Base-by-base conservation (phyloP, 2,329 filamentous ascomycete species). In the Sphaerulina vaccinii region DNA sequence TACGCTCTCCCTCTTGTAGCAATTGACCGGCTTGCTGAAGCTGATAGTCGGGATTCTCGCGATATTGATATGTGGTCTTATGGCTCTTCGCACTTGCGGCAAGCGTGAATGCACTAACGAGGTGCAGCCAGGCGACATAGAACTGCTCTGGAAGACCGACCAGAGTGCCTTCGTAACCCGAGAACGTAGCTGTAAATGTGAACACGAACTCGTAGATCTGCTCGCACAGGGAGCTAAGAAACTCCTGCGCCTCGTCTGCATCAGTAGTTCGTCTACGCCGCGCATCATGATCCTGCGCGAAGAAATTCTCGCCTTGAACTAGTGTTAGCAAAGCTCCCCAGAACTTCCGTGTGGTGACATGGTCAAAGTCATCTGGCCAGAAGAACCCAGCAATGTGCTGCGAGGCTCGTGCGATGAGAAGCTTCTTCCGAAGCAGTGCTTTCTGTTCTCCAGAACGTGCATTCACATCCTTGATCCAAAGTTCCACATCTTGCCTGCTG, bases 381-480 rank as follows among this genome's bases (percentile, higher is more conserved):
- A 56, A 56, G 37, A 56, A 56, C 9, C 19, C 40, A 33, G 46
- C 49, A 3, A 56, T 32, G 23, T 52, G 49, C 33, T 42, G 24
- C 4, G 49, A 27, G 10, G 53, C 13, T n/a, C 38, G 24, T 7
- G 44, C 49, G 22, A 52, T 45, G 8, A 19, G 24, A 13, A 45
- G 41, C 18, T 36, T 21, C 10, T 13, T 27, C 7, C 42, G 16
- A 24, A 16, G 6, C 29, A 23, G 23, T 11, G 18, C 29, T 8
- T 16, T 32, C 24, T 36, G 35, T 45, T 1, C 19, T 10, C 15
- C n/a, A 5, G 21, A n/a, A 5, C 13, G 21, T 33, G 11, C 23
- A 29, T 7, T 23, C 5, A 10, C 35, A 15, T 18, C 23, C 9
- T 18, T 19, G 11, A 8, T 5, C 19, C 8, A 5, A 24, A 10